These are phyloP conservation scores for Kentomonas sorsogonicus DNA, from an alignment of 208 protist species.

Conservation along the genomic window DNA sequence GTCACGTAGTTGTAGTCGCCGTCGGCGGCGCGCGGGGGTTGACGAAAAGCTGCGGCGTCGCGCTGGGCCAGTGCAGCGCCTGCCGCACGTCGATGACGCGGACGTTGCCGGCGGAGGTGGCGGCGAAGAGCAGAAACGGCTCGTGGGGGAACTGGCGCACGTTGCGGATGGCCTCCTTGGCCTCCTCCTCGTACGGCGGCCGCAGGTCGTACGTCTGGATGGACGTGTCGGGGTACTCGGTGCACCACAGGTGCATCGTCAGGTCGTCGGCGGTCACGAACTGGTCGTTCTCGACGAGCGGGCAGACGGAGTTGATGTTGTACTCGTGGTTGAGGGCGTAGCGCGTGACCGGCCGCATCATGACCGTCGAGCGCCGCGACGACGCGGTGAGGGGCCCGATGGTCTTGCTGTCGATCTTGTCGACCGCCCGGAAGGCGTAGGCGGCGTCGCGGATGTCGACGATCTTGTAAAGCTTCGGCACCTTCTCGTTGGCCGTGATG, in stretches of 20 bases:
- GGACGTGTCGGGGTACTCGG: constrained; percentile 78
- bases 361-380: constrained; percentile 30
- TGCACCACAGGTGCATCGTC: constrained; percentile 82
- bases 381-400: constrained; percentile 42
- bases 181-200: constrained; percentile 46
- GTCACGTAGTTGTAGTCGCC: constrained; percentile 46
- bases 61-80: constrained; percentile 60
- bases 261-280: constrained; percentile 84
- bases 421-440: constrained; percentile 53
- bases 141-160: constrained; percentile 68
- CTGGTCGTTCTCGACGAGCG: constrained; percentile 59
- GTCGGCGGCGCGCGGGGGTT: constrained; percentile 47
- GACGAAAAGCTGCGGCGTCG: constrained; percentile 52
- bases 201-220: constrained; percentile 75
- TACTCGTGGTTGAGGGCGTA: constrained; percentile 85
- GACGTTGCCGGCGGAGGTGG: constrained; percentile 64
- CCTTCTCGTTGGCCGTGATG: constrained; percentile 79
- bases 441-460: constrained; percentile 57
- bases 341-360: constrained; percentile 62
- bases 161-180: constrained; percentile 50
- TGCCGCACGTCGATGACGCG: constrained; percentile 79
- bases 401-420: constrained; percentile 49
- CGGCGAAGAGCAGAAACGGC: constrained; percentile 79
- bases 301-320: constrained; percentile 79
- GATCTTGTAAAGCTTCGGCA: constrained; percentile 84